Conservation (phyloP, 768 basidiomycete genomes). For the Roridomyces roridus region DNA sequence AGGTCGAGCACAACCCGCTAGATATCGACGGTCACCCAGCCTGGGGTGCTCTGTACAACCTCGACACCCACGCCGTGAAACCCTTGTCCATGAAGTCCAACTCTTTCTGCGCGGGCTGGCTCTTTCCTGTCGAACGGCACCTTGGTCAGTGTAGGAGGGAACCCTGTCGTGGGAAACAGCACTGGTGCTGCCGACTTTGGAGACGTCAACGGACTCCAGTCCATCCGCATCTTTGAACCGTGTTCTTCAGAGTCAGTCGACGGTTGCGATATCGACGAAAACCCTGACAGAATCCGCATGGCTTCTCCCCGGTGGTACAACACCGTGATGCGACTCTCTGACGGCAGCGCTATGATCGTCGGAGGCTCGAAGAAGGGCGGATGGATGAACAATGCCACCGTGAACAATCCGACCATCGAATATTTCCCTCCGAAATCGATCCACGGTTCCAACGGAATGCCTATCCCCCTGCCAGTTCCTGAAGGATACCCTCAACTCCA, state of each 20-base stretch:
- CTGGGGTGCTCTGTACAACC: conserved; percentile 79
- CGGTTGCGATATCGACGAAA: conserved; percentile 68
- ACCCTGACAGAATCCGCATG: conserved; percentile 68
- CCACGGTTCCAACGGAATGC: conserved; percentile 68
- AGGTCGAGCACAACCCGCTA: conserved; percentile 86
- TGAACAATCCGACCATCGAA: conserved; percentile 83
- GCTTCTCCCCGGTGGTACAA: conserved; percentile 85
- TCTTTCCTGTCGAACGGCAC: conserved; percentile 80
- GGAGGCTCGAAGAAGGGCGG: conserved; percentile 84
- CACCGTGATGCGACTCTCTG: conserved; percentile 69
- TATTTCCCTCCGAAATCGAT: conserved; percentile 84
- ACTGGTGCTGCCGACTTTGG: conserved; percentile 79
- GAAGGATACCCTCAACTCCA: conserved; percentile 76
- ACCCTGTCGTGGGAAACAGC: conserved; percentile 70
- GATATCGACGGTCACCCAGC: conserved; percentile 78
- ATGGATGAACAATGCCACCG: conserved; percentile 84
- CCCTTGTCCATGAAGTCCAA: conserved; percentile 76
- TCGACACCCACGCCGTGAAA: conserved; percentile 64
- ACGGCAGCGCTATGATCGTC: conserved; percentile 85
- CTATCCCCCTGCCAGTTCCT: conserved; percentile 70
- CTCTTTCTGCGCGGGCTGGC: conserved; percentile 88
- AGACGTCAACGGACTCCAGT: conserved; percentile 75
- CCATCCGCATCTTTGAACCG: conserved; percentile 74
- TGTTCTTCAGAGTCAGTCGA: conserved; percentile 56
- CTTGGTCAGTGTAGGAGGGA: conserved; percentile 80